Evolutionary conservation across 352 stramenopile genomes (phyloP).

Genomic region (Pythium phragmitis): DNA sequence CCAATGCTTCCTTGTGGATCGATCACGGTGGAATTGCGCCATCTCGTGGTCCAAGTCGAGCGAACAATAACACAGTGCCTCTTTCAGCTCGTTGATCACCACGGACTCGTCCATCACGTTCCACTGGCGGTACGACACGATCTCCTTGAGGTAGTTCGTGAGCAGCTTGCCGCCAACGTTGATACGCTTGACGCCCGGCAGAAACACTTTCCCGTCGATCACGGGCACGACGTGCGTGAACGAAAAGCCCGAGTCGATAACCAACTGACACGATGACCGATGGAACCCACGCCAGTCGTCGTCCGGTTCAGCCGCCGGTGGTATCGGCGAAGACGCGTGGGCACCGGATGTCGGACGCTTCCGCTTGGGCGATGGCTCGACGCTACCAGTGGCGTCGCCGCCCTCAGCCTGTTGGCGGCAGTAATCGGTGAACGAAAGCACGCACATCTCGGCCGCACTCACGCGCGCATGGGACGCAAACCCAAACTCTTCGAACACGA

Average conservation of each 20-base stretch:
- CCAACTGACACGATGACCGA: slow-evolving; percentile 57
- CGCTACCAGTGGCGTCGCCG: neutral
- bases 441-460: slow-evolving; percentile 53
- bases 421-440: slow-evolving; percentile 55
- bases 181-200: slow-evolving; percentile 62
- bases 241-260: slow-evolving; percentile 95
- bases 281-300: slow-evolving; percentile 40
- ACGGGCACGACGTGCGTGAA: slow-evolving; percentile 94
- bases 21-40: slow-evolving; percentile 37
- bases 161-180: slow-evolving; percentile 96
- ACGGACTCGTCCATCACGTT: slow-evolving; percentile 94
- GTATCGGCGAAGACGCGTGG: neutral
- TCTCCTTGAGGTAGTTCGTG: slow-evolving; percentile 97
- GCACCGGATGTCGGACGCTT: neutral
- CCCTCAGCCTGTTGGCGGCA: slow-evolving; percentile 19
- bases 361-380: slow-evolving; percentile 17
- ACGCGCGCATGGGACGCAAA: slow-evolving; percentile 59
- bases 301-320: slow-evolving; percentile 20
- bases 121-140: slow-evolving; percentile 94
- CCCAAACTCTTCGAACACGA: slow-evolving; percentile 77
- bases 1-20: slow-evolving; percentile 57
- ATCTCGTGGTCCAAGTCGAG: slow-evolving; percentile 86
- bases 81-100: slow-evolving; percentile 85
- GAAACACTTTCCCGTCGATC: slow-evolving; percentile 59
- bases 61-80: slow-evolving; percentile 89